Evolutionary conservation across 2,329 filamentous ascomycete species (phyloP), one percentile per base, ranked within the genome.

Genomic region (Venturia asperata): DNA sequence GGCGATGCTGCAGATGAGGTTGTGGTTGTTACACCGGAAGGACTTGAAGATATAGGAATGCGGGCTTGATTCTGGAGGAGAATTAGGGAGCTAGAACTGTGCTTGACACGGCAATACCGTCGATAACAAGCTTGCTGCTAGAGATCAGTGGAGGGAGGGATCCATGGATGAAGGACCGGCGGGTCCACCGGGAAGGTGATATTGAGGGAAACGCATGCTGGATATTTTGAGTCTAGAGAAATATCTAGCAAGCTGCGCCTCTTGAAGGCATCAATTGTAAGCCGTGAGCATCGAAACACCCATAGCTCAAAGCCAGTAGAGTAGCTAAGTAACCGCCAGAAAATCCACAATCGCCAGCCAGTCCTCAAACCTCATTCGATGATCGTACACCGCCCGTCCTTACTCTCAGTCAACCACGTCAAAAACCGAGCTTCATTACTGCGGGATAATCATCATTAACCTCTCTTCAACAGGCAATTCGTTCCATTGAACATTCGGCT

Each of bases 381-480:
- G 17, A 34, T 58, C 27, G 15, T 37, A 58, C 17, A 58, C 30
- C 52, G 21, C 19, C 52, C 5, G 15, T n/a, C 19, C 52, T 9
- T 37, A 17, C 13, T 19, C 30, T 27, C 37, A 56, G 27, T 49
- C 47, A 52, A 27, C 27, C 27, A 58, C 30, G 27, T 34, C 52
- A n/a, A n/a, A 5, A 19, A n/a, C 30, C 52, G 3, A 9, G 37
- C 21, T 15, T n/a, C 52, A 37, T 3, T 37, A n/a, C 15, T 58
- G 30, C 27, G 15, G 52, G 5, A 24, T 37, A 3, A 58, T 34
- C 1, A 58, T 34, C 52, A 58, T 58, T 27, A 58, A 58, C 52
- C 39, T 61, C 7, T 61, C 60, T 21, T 61, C 60, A 45, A 61
- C 42, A 41, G 60, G 39, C 39, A 61, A 24, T 19, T 61, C 6